Conservation (phyloP, 2,329 filamentous ascomycete species). For the Colletotrichum sp. region DNA sequence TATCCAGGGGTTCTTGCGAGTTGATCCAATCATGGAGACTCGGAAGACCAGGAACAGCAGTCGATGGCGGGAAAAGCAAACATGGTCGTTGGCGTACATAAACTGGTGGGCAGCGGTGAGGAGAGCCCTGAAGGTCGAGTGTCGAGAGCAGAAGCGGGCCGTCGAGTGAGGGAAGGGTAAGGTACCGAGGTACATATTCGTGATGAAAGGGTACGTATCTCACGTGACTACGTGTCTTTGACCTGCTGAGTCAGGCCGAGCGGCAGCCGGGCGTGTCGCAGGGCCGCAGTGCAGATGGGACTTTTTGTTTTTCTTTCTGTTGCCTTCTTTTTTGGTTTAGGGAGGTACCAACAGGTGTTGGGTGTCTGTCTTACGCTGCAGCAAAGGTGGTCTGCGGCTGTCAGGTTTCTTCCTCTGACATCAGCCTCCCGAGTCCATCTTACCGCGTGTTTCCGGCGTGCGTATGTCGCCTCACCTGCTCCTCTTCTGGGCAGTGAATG, state of each 20-base stretch:
- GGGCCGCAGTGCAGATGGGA: background rate
- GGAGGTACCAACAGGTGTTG: background rate
- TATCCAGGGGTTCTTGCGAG: background rate
- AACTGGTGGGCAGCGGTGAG: background rate
- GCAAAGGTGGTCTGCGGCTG: background rate
- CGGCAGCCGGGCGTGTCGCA: slow-evolving; percentile 8
- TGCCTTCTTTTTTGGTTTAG: background rate
- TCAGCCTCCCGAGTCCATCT: background rate
- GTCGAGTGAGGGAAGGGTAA: background rate
- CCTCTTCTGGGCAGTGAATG: background rate
- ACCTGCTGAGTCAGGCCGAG: slow-evolving; percentile 20
- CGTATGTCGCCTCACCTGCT: background rate
- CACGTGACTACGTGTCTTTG: slow-evolving; percentile 21
- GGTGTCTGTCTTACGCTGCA: background rate
- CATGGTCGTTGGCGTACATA: background rate
- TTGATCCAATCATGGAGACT: background rate
- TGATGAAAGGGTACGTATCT: background rate
- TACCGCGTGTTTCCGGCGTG: background rate
- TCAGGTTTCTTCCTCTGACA: background rate
- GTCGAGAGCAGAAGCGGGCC: background rate
- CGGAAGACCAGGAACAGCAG: slow-evolving; percentile 2
- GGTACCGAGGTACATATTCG: background rate
- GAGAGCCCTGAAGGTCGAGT: background rate
- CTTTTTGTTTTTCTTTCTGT: background rate
- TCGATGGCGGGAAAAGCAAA: slow-evolving; percentile 8